phyloP scores from a whole-genome alignment of 495 filamentous ascomycete genomes.

The Neurospora sp. region DNA sequence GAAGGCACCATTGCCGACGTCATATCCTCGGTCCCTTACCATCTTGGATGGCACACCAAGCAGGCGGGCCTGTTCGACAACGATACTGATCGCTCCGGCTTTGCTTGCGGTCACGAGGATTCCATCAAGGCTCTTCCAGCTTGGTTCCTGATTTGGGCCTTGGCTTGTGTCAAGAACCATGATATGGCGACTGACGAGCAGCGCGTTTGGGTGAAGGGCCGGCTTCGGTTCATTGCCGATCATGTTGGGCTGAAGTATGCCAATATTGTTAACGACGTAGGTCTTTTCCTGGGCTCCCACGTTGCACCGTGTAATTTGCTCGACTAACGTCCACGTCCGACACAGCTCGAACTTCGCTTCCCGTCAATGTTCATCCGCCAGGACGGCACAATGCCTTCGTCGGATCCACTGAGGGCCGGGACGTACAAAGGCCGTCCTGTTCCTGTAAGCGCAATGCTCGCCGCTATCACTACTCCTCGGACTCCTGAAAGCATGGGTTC shows the following conservation, averaged over 20 bases:
- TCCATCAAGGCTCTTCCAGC: conserved; percentile 34
- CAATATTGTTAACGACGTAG: conserved; percentile 28
- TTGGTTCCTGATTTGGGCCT: conserved; percentile 26
- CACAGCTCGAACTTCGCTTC: conserved; percentile 33
- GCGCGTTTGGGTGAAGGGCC: conserved; percentile 31
- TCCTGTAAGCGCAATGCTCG: not conserved
- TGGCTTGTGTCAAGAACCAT: conserved; percentile 28
- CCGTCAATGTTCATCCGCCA: conserved; percentile 39
- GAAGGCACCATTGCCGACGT: conserved; percentile 36
- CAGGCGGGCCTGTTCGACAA: conserved; percentile 11
- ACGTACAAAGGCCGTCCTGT: not conserved
- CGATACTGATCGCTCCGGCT: conserved; percentile 14
- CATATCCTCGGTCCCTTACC: conserved; percentile 41
- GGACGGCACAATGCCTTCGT: conserved; percentile 19
- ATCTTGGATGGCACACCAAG: conserved; percentile 38
- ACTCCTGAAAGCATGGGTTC: conserved; percentile 4
- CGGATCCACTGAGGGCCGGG: conserved; percentile 4
- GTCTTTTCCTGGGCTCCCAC: not conserved
- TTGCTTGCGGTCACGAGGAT: conserved; percentile 30
- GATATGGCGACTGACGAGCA: conserved; percentile 38
- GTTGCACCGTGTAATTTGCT: not conserved
- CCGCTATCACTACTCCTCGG: not conserved
- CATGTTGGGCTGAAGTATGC: conserved; percentile 37
- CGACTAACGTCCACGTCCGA: not conserved
- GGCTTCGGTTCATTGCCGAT: conserved; percentile 31